Evolutionary conservation across 1,139 yeast genomes (phyloP), one percentile per base, ranked within the genome.

Genomic region (Nematodospora anomalae): DNA sequence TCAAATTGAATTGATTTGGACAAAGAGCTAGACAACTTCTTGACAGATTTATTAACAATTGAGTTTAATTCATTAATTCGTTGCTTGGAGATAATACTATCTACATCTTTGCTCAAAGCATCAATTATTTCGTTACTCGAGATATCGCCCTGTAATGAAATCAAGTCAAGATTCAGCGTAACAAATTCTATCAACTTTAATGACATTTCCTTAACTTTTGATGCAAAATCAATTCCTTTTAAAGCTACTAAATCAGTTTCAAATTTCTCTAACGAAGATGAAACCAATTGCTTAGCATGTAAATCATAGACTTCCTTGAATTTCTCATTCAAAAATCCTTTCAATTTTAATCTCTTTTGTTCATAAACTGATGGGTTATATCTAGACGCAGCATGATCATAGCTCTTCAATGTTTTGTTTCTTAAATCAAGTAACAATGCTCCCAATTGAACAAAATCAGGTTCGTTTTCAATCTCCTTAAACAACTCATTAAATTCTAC

Each of bases 301-400:
- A 44, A 35, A 15, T 70, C 69, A 49, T 73, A 71, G n/a, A 79
- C 58, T 22, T 64, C 69, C 25, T 57, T 55, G 32, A 79, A 66
- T 42, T 67, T 67, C 0, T 43, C 45, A 40, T 74, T 67, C 22
- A 86, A 60, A 45, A 74, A 77, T 3, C 57, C 60, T 2, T 53
- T 41, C 41, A 90, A 67, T 9, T 64, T 67, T 1, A 48, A 47
- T 37, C 83, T 72, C 52, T 83, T 83, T 36, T 80, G 83, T 33
- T 67, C 57, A 57, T 84, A 89, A 2, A 88, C 92, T 1, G 73
- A 46, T 32, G 69, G 64, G 38, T 79, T 74, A 55, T 90, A 90
- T 38, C 88, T 78, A 1, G 90, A 73, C 1, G 97, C 97, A 42
- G 72, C 70, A 10, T 67, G 51, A 52, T 87, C 94, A 55, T 77